These are phyloP conservation scores for Cornus kousa DNA, from an alignment of 148 eudicot species.

Conservation along the genomic window DNA sequence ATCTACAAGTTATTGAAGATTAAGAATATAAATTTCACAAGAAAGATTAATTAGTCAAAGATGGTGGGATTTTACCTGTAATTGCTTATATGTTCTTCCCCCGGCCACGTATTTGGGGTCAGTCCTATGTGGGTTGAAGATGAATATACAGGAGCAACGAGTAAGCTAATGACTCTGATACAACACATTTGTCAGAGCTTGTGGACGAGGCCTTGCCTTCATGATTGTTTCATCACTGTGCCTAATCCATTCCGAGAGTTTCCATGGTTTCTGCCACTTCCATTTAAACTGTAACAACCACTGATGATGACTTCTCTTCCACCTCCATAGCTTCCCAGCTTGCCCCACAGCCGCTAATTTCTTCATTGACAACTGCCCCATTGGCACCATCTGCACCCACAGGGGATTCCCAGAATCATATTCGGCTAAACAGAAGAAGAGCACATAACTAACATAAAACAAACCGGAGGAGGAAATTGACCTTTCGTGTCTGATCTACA, in stretches of 20 bases:
- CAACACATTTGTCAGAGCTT: conserved; percentile 59
- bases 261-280: conserved; percentile 99
- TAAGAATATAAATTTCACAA: not conserved
- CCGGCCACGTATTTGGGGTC: conserved; percentile 34
- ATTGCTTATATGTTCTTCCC: conserved; percentile 30
- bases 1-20: not conserved
- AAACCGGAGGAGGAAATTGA: conserved; percentile 17
- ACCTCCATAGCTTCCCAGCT: conserved; percentile 93
- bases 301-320: conserved; percentile 99
- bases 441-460: not conserved
- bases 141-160: conserved; percentile 30
- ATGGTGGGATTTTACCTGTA: conserved; percentile 41
- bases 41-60: not conserved
- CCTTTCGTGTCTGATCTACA: conserved; percentile 80
- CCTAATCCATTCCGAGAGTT: conserved; percentile 90
- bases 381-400: conserved; percentile 76
- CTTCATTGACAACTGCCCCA: conserved; percentile 84
- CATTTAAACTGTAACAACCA: conserved; percentile 97
- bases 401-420: conserved; percentile 2
- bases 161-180: conserved; percentile 31
- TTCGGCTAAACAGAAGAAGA: conserved; percentile 8
- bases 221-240: conserved; percentile 94
- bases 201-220: conserved; percentile 77
- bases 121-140: conserved; percentile 25
- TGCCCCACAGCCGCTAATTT: conserved; percentile 81